Evolutionary conservation across 495 filamentous ascomycete species (phyloP), one percentile per base, ranked within the genome.

Genomic region (Parathielavia appendiculata): DNA sequence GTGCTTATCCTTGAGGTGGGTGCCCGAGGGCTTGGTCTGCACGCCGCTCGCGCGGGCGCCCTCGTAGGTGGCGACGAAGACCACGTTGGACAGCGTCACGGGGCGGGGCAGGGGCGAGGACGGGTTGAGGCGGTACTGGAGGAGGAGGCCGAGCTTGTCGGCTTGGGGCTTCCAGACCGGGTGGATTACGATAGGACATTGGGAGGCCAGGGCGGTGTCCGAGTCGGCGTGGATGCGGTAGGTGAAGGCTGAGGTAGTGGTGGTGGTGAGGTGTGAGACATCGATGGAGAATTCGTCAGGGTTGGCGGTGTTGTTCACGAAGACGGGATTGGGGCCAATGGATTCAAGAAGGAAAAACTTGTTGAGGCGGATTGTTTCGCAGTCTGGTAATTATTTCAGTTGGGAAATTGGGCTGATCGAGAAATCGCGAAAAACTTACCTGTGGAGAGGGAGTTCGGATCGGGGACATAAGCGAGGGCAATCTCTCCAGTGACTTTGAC

Each of bases 271-370:
- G 61, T 81, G 85, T 10, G 83, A 76, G 2, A 90, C 70, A 61
- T 88, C 82, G 44, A 97, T 74, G 5, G 76, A 80, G 72, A 96
- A 99, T 66, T 93, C 88, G 45, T 92, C 93, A 10, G 88, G 77
- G 56, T 67, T 59, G 22, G 81, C 72, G n/a, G 82, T 76, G 63
- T 87, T 85, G 17, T 81, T 80, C 54, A 97, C 85, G 69, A 97
- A 95, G 54, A 88, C 83, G 34, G 90, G 90, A 71, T 99, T 99
- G 19, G 91, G 90, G 4, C 92, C 93, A 53, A 99, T 91, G 69
- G 91, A 92, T 62, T 97, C 92, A 13, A 99, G 81, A n/a, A 85
- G 79, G 14, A 84, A 74, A 71, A 96, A 97, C 63, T 96, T 96
- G 57, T 97, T 90, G 19, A 99, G 82, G 26, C 89, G 86, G 63